phyloP scores from a whole-genome alignment of 371 early-diverging fungal genomes.

The Syncephalastrum monosporum region DNA sequence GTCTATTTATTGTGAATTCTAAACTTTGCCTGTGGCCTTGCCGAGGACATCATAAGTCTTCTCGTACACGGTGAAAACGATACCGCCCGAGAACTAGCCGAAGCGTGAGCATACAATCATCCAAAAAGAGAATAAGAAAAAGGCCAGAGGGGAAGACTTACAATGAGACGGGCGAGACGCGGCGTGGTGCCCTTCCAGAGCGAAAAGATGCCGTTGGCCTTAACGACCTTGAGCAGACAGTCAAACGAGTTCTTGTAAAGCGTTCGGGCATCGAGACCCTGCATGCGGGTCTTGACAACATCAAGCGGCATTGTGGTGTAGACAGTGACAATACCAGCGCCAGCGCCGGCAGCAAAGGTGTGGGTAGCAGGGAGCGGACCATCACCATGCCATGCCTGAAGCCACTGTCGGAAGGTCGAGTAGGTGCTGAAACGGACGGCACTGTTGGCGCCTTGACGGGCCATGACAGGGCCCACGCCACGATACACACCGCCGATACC shows the following conservation, averaged over 20 bases:
- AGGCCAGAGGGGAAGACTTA: conserved; percentile 38
- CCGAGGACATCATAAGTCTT: conserved; percentile 21
- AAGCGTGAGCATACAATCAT: background rate
- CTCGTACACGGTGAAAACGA: conserved; percentile 92
- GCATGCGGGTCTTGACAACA: conserved; percentile 94
- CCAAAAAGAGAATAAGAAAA: background rate
- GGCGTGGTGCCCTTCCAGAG: conserved; percentile 96
- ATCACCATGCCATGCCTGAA: conserved; percentile 42
- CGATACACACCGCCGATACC: conserved; percentile 88
- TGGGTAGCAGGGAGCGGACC: conserved; percentile 62
- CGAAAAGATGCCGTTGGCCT: conserved; percentile 75
- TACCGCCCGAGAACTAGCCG: conserved; percentile 85
- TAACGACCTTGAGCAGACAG: conserved; percentile 71
- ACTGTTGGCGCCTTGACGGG: conserved; percentile 90
- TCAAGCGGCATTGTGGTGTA: conserved; percentile 95
- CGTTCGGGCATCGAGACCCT: conserved; percentile 67
- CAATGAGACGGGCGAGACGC: conserved; percentile 80
- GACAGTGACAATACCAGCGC: conserved; percentile 89
- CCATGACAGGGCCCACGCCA: conserved; percentile 87
- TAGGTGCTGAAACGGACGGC: conserved; percentile 89
- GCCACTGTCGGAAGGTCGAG: conserved; percentile 67
- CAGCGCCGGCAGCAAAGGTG: conserved; percentile 74
- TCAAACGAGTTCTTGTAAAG: conserved; percentile 73
- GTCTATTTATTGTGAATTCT: too few relatives aligned
- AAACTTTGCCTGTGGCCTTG: too few relatives aligned